Evolutionary conservation across 306 rosid species (phyloP).

Genomic region (Heteromeles arbutifolia): DNA sequence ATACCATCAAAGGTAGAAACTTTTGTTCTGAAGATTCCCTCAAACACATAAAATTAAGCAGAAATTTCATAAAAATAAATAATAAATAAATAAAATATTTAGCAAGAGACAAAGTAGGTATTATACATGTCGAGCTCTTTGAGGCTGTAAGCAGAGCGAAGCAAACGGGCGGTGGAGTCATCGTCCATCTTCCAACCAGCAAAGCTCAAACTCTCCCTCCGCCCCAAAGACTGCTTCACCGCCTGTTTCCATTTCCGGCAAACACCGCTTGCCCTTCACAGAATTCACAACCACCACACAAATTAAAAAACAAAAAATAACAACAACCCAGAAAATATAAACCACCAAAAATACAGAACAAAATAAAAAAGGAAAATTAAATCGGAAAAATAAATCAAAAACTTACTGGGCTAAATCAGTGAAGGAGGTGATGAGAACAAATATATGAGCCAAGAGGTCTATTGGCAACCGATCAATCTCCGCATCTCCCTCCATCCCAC

Average conservation of each 20-base stretch:
- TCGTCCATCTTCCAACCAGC: conserved; percentile 94
- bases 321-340: neutral
- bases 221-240: conserved; percentile 63
- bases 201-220: conserved; percentile 60
- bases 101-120: neutral
- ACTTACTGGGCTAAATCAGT: conserved; percentile 91
- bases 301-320: neutral
- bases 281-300: neutral
- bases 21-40: neutral
- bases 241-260: conserved; percentile 93
- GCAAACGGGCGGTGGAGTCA: conserved; percentile 74
- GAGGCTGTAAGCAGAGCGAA: conserved; percentile 71
- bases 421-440: conserved; percentile 57
- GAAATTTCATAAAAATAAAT: neutral
- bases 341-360: neutral
- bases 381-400: neutral
- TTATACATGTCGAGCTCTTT: conserved; percentile 63
- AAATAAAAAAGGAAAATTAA: neutral
- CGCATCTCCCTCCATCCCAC: conserved; percentile 38
- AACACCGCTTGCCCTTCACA: conserved; percentile 65
- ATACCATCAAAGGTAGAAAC: neutral
- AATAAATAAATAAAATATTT: neutral
- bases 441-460: conserved; percentile 71
- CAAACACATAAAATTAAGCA: neutral
- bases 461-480: conserved; percentile 80